phyloP scores from a whole-genome alignment of 352 stramenopile species.

The Pythium aristosporum region DNA sequence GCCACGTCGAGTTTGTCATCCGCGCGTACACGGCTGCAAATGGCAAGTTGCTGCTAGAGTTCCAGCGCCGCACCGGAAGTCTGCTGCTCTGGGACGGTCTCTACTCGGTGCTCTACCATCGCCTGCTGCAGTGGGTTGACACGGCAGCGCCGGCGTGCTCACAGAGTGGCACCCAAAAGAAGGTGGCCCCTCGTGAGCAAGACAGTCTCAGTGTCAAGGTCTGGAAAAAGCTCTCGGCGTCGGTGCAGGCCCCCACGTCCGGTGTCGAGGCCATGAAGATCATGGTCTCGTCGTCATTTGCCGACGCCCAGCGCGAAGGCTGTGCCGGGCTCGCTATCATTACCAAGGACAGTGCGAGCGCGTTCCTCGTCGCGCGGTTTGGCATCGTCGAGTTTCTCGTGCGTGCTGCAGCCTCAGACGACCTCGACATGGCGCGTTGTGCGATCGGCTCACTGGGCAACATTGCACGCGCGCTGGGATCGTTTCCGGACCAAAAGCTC shows the following conservation, averaged over 20 bases:
- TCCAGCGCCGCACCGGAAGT: slow-evolving; percentile 71
- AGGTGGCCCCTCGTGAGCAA: slow-evolving; percentile 37
- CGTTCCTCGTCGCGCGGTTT: slow-evolving; percentile 52
- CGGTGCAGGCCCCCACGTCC: slow-evolving; percentile 53
- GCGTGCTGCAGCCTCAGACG: slow-evolving; percentile 39
- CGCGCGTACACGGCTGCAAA: slow-evolving; percentile 51
- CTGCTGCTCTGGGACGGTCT: slow-evolving; percentile 78
- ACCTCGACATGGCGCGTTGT: slow-evolving; percentile 69
- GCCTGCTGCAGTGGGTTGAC: slow-evolving; percentile 51
- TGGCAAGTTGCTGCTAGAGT: slow-evolving; percentile 61
- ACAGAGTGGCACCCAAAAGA: slow-evolving; percentile 76
- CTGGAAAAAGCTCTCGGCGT: slow-evolving; percentile 54
- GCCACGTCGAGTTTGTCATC: slow-evolving; percentile 78
- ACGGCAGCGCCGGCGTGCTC: slow-evolving; percentile 43
- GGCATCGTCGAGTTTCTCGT: slow-evolving; percentile 59
- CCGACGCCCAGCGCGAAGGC: slow-evolving; percentile 73
- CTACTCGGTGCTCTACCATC: slow-evolving; percentile 74
- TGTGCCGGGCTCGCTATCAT: slow-evolving; percentile 70
- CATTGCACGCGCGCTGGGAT: slow-evolving; percentile 51
- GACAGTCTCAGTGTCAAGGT: slow-evolving; percentile 56
- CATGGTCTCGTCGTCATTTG: slow-evolving; percentile 74
- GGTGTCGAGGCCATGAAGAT: slow-evolving; percentile 84
- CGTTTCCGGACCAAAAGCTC: slow-evolving; percentile 48
- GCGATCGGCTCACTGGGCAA: slow-evolving; percentile 67
- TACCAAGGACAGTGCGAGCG: slow-evolving; percentile 63